Evolutionary conservation across 1,284 basidiomycete species (phyloP), one percentile per base, ranked within the genome.

Genomic region (Tylopilus sp.): DNA sequence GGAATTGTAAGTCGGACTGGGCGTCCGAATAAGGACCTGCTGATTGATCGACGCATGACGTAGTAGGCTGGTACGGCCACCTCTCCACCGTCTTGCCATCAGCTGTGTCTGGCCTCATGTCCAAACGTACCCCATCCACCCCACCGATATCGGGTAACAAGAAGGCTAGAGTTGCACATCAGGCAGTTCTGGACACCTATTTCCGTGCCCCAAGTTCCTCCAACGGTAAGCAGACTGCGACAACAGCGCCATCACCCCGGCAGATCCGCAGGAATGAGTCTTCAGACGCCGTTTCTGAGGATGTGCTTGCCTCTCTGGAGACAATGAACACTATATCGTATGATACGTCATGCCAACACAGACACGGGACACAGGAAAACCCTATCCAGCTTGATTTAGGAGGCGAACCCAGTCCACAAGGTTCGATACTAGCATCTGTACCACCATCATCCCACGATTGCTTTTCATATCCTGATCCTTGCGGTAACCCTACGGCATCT

Each of bases 31-130:
- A 63, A 54, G 63, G 60, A 30, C 36, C 20, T 5, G n/a, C 31
- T 29, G 11, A 52, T 38, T 58, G 61, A 62, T 62, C 61, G 61
- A 66, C 61, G 52, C 40, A 57, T 62, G 61, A 62, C 61, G 61
- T 62, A 66, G 35, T 40, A n/a, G n/a, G n/a, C 34, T 53, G 43
- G 52, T 58, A 57, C 24, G 54, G 52, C 50, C 54, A 41, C 20
- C 44, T 43, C 44, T 45, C 29, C 21, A 45, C 44, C 61, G 59
- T 51, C 51, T 53, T 53, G 47, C 39, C 44, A 34, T 42, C 44
- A 34, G 42, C 48, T 34, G 11, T 15, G 33, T 21, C 48, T 38
- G 14, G 12, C 43, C n/a, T 33, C 53, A 65, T 65, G 63, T 60
- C 64, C 18, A 68, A 65, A 46, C 62, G 63, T 37, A 21, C 53